Base-by-base conservation (phyloP, 75 land plant genomes). In the Sequoia sempervirens region DNA sequence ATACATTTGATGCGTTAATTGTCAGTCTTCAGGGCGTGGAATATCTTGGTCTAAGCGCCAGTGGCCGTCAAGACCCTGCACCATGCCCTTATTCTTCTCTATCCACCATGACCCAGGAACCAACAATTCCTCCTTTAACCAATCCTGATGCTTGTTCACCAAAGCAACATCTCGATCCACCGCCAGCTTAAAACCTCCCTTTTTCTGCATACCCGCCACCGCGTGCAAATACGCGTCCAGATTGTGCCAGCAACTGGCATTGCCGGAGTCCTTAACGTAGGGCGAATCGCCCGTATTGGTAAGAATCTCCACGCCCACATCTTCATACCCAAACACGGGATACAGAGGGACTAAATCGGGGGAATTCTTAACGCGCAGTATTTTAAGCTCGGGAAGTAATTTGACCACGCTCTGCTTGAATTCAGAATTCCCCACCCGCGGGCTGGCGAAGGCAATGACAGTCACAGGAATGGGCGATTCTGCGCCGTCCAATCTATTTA, bases 81-180 rank as follows among this genome's bases (percentile, higher is more conserved):
- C 84, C 70, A 89, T 81, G 61, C 90, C 88, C 79, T 87, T 89
- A 56, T 87, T 81, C 86, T 80, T 54, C 37, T 53, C 69, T 54
- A 84, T 83, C 90, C 90, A 89, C 90, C 90, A 89, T 9, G 83
- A 82, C n/a, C 13, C 40, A 6, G 90, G 90, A 17, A 89, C 50
- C 73, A 84, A 52, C 5, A 20, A 40, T 6, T 82, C 76, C 46
- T 82, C 84, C 13, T 79, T 68, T 41, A 87, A 45, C 80, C 85
- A 87, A 38, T 84, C 90, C 17, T 80, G 80, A 15, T 58, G 72
- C 83, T 87, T 89, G 69, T 87, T 89, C 28, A 89, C 69, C 80
- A 89, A 83, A 3, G 84, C 86, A 18, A 84, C n/a, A 38, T 89
- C 86, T n/a, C 90, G 81, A 45, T 86, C 83, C 81, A 87, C 43